A percentile compares a stretch with the other conserved stretches of the same genome.
Evolutionary conservation across 768 basidiomycete genomes (phyloP).

Genomic region (Termitomyces sp.): DNA sequence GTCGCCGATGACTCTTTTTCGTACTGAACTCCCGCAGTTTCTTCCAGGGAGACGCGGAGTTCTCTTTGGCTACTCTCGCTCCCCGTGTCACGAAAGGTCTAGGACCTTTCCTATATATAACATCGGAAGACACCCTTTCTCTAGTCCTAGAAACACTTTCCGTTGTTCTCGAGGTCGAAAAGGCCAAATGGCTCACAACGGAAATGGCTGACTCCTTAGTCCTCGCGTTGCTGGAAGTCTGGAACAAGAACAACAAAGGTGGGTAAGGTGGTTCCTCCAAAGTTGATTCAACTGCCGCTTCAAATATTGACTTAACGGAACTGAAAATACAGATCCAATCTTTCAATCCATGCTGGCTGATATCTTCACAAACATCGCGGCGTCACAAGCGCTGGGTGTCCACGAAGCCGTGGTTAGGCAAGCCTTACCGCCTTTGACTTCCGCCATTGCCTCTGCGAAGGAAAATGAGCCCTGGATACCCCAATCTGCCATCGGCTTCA

Average conservation of each 20-base stretch:
- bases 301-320: not conserved
- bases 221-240: constrained; percentile 67
- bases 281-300: not conserved
- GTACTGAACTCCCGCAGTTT: constrained; percentile 41
- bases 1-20: not conserved
- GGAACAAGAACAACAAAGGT: constrained; percentile 88
- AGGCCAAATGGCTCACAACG: constrained; percentile 64
- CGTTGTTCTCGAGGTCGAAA: constrained; percentile 69
- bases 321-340: constrained; percentile 61
- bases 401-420: constrained; percentile 70
- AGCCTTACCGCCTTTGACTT: constrained; percentile 68
- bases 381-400: constrained; percentile 50
- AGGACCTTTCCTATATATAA: constrained; percentile 72
- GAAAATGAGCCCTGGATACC: constrained; percentile 69
- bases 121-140: constrained; percentile 85
- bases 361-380: constrained; percentile 65
- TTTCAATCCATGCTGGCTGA: constrained; percentile 83
- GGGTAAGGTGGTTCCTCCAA: not conserved
- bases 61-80: constrained; percentile 57
- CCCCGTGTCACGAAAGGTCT: constrained; percentile 75
- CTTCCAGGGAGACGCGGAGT: constrained; percentile 58
- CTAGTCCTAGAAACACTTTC: constrained; percentile 84
- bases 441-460: constrained; percentile 53
- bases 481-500: constrained; percentile 77
- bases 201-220: constrained; percentile 66